A percentile compares a stretch with the other conserved stretches of the same genome.
phyloP scores from a whole-genome alignment of 169 alveolate species.

The Cryptosporidium parvum region DNA sequence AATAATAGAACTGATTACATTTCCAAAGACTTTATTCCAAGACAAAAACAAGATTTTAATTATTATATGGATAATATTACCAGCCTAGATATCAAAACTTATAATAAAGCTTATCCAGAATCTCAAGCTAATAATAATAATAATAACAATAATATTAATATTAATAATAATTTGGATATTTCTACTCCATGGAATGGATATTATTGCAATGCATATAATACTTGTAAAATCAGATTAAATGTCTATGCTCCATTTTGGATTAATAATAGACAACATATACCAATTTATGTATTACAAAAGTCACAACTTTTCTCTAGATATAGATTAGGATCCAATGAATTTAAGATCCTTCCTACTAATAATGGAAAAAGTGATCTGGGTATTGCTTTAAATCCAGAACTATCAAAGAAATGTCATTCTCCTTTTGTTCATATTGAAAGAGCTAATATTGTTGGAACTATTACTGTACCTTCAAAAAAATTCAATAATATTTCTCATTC shows the following conservation, averaged over 20 bases:
- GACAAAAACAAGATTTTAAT: conserved; percentile 36
- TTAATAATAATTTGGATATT: neutral
- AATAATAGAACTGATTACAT: conserved; percentile 11
- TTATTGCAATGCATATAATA: conserved; percentile 23
- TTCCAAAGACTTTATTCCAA: conserved; percentile 37
- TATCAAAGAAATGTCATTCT: conserved; percentile 27
- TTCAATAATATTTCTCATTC: neutral
- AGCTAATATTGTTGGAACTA: conserved; percentile 44
- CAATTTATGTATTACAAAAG: conserved; percentile 46
- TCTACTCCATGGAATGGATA: conserved; percentile 63
- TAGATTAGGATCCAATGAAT: conserved; percentile 56
- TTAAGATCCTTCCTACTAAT: conserved; percentile 34
- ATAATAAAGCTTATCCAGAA: neutral
- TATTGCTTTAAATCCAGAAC: conserved; percentile 55
- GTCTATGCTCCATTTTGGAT: conserved; percentile 48
- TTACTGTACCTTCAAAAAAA: conserved; percentile 46
- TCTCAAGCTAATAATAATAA: neutral
- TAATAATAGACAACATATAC: conserved; percentile 42
- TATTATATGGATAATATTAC: conserved; percentile 13
- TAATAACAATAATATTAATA: neutral
- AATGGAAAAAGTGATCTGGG: conserved; percentile 48
- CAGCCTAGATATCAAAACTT: neutral
- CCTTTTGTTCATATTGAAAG: conserved; percentile 48
- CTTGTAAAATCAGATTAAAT: conserved; percentile 44
- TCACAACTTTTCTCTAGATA: conserved; percentile 31